Evolutionary conservation across 345 rosid species (phyloP), one percentile per base, ranked within the genome.

Genomic region (Heritiera fomes): DNA sequence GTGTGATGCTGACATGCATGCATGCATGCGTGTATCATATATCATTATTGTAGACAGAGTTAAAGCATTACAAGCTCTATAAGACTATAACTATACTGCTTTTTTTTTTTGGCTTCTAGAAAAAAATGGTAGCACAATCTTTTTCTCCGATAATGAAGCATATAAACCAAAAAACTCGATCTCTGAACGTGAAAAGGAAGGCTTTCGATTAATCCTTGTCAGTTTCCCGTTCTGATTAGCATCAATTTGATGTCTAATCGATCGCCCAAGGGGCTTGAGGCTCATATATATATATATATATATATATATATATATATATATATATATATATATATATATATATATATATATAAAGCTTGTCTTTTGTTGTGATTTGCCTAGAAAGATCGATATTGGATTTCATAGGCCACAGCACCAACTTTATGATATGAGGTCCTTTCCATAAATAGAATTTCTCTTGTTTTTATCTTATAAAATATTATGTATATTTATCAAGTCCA

Each of bases 381-480:
- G 52, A 68, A 45, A 45, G 55, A 68, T 68, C 73, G 58, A 49
- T 53, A 28, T 23, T 70, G 74, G 73, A 47, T 47, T 47, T 47
- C 74, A 28, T 70, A n/a, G 28, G 28, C 28, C 28, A 23, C 28
- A 23, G 5, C 71, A 67, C 32, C 5, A 58, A 58, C 62, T 58
- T 69, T 46, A 0, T 69, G 73, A 11, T 58, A 58, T 7, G 61
- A 8, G 30, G 61, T 58, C 61, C 28, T n/a, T 59, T 20, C 64
- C 34, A 59, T 59, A 23, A 9, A 59, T 59, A 61, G 66, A 61
- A 11, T 10, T 28, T 61, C 7, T 61, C 66, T 30, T 61, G 15
- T 28, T 4, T 61, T 60, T 28, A 30, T 61, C 62, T 61, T 4
- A 28, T 56, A 6, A 1, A 6, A 56, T 18, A 56, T 2, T 18